These are phyloP conservation scores for Phialophora tarda DNA, from an alignment of 2,329 filamentous ascomycete species.

Conservation along the genomic window DNA sequence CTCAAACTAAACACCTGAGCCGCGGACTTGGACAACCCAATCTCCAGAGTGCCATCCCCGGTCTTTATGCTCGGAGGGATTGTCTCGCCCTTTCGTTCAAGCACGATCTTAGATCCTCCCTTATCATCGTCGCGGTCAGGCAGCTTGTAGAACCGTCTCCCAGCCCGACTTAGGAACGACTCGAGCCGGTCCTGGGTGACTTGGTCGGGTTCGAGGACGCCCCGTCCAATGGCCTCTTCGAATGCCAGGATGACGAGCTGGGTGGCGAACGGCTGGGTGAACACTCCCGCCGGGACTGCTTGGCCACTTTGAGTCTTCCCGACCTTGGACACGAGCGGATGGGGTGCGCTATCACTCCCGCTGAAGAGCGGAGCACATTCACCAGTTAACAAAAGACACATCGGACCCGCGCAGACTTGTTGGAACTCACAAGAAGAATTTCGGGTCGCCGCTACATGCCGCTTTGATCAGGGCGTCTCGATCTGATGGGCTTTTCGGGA, in stretches of 20 bases:
- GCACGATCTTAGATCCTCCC: conserved; percentile 57
- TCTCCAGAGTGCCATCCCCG: conserved; percentile 59
- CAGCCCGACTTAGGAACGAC: conserved; percentile 63
- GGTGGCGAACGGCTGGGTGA: conserved; percentile 66
- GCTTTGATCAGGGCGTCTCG: conserved; percentile 73
- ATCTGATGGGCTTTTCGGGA: conserved; percentile 74
- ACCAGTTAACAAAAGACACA: neutral
- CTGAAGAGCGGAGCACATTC: neutral
- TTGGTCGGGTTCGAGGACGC: conserved; percentile 59
- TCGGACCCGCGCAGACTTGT: neutral
- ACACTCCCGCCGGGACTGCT: conserved; percentile 62
- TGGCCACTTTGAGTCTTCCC: conserved; percentile 39
- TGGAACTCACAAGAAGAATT: conserved; percentile 64
- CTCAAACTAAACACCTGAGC: conserved; percentile 10
- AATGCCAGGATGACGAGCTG: conserved; percentile 65
- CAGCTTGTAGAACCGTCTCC: conserved; percentile 61
- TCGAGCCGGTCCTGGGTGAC: conserved; percentile 61
- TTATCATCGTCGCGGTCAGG: conserved; percentile 44
- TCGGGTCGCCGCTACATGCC: conserved; percentile 59
- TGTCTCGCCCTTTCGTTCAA: conserved; percentile 62
- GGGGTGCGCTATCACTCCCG: conserved; percentile 74
- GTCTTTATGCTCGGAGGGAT: conserved; percentile 62
- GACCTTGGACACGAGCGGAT: conserved; percentile 62
- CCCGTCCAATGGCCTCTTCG: conserved; percentile 60
- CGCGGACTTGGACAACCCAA: conserved; percentile 43